Evolutionary conservation across 345 rosid species (phyloP).

Genomic region (Luvunga scandens): DNA sequence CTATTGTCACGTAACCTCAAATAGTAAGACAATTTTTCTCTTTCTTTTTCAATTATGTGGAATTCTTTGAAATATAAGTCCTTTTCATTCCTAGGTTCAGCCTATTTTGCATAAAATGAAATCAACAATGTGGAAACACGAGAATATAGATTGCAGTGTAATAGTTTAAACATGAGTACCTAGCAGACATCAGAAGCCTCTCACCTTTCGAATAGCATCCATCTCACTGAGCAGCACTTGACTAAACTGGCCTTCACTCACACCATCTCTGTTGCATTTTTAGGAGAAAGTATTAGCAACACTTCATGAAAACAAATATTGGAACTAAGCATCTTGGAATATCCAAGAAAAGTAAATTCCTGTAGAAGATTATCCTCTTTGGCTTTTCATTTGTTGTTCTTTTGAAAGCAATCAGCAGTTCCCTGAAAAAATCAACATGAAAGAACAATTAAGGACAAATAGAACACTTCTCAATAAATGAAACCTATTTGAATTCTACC

Average conservation of each 20-base stretch:
- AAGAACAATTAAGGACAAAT: not conserved
- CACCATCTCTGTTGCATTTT: conserved; percentile 61
- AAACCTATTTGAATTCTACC: conserved; percentile 35
- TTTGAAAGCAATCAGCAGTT: conserved; percentile 43
- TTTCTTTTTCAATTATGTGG: not conserved
- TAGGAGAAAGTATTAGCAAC: not conserved
- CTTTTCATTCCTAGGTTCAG: not conserved
- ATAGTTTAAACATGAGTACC: not conserved
- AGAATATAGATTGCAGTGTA: not conserved
- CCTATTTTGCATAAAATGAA: not conserved
- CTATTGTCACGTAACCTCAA: not conserved
- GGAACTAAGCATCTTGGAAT: not conserved
- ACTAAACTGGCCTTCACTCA: conserved; percentile 73
- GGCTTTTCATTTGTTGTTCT: conserved; percentile 44
- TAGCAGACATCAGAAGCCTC: not conserved
- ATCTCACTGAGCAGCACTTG: conserved; percentile 66
- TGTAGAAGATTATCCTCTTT: conserved; percentile 58
- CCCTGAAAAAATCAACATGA: conserved; percentile 36
- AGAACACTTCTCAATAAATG: not conserved
- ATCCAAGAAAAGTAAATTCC: conserved; percentile 31
- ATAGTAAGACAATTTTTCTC: not conserved
- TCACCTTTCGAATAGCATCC: conserved; percentile 57
- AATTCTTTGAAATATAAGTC: not conserved
- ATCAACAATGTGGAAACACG: not conserved
- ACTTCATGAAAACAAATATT: not conserved